Percentiles rank a stretch among this genome's conserved stretches.
Conservation (phyloP, 2,329 filamentous ascomycete genomes). For the Fusarium hostae region DNA sequence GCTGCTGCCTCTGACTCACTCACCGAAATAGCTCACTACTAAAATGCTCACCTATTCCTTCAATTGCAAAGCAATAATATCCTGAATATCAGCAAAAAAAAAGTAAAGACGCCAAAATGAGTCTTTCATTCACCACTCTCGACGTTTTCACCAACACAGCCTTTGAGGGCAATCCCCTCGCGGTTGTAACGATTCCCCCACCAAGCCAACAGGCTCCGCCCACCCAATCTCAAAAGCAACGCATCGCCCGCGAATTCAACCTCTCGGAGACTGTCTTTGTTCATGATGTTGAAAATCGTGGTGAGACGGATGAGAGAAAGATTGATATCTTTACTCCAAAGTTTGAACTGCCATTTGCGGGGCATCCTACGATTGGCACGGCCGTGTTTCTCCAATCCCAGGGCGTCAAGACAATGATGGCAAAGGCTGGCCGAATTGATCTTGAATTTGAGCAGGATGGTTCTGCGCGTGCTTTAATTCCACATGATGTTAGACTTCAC, state of each 20-base stretch:
- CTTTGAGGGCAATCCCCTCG: conserved; percentile 68
- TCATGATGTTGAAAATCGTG: conserved; percentile 55
- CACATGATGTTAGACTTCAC: conserved; percentile 74
- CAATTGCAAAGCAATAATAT: rapidly evolving
- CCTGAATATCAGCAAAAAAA: rapidly evolving
- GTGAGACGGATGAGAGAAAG: conserved; percentile 45
- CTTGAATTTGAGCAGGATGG: conserved; percentile 52
- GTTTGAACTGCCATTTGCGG: conserved; percentile 69
- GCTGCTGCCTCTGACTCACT: neutral
- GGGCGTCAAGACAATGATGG: conserved; percentile 56
- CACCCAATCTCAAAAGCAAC: conserved; percentile 63
- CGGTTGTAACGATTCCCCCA: conserved; percentile 64
- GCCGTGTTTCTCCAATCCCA: conserved; percentile 58
- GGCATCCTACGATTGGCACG: conserved; percentile 69
- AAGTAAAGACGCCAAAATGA: conserved; percentile 32
- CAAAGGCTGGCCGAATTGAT: conserved; percentile 66
- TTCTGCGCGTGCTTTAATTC: conserved; percentile 68
- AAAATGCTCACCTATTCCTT: neutral
- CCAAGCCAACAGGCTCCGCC: conserved; percentile 39
- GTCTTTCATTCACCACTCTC: conserved; percentile 61
- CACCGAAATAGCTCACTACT: neutral
- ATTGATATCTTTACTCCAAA: conserved; percentile 68
- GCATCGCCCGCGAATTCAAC: conserved; percentile 70
- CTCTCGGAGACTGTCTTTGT: conserved; percentile 72
- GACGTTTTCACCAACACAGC: conserved; percentile 66